Evolutionary conservation across 257 asterid species (phyloP).

Genomic region (Jasminum sambac): DNA sequence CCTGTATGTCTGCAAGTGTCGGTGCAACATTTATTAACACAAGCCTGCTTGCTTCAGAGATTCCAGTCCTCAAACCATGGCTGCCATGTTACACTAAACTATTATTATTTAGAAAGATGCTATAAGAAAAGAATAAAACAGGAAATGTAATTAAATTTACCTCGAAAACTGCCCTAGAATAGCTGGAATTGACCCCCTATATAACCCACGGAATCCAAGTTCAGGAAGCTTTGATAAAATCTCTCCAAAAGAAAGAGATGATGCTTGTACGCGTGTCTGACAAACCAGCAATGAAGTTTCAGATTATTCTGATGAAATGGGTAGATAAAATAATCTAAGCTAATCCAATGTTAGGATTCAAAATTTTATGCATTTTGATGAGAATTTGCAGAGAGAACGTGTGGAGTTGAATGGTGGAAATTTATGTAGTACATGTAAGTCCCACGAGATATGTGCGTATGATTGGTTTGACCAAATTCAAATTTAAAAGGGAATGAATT

Average conservation of each 20-base stretch:
- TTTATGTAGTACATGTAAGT: no score
- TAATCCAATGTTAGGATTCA: no score
- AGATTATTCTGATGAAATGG: conserved; percentile 32
- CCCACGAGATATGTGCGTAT: no score
- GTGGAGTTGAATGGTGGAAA: no score
- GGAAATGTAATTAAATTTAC: conserved; percentile 32
- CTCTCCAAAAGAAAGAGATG: conserved; percentile 84
- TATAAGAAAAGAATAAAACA: conserved; percentile 4
- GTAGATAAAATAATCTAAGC: conserved; percentile 28
- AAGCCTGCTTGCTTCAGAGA: conserved; percentile 92
- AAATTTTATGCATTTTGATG: no score
- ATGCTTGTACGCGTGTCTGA: conserved; percentile 97
- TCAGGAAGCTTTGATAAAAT: conserved; percentile 85
- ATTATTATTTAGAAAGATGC: conserved; percentile 5
- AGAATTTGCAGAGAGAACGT: no score
- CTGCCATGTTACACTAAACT: conserved; percentile 40
- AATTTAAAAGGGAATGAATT: no score
- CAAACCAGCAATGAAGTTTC: conserved; percentile 35
- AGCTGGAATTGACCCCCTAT: conserved; percentile 95
- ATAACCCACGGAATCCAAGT: conserved; percentile 78
- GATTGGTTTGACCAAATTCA: no score
- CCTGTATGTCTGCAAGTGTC: conserved; percentile 91
- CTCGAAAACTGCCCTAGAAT: conserved; percentile 96
- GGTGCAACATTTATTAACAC: conserved; percentile 89
- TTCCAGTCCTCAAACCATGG: conserved; percentile 97